Base-by-base conservation (phyloP, 129 eudicot species). In the Pseudognaphalium luteoalbum region DNA sequence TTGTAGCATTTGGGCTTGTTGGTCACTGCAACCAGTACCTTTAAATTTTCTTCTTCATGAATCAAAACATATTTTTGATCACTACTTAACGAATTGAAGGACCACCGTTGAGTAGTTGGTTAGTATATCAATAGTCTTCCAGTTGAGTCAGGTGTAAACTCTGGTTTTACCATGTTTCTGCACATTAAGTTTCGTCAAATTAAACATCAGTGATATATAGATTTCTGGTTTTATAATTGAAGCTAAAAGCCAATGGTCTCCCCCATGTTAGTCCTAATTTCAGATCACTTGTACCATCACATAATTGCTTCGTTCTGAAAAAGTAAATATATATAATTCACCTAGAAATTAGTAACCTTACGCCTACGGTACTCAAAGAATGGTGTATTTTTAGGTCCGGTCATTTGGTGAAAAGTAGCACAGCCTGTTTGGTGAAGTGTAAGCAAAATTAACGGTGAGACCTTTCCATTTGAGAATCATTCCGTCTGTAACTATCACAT, bases 401-500 rank as follows among this genome's bases (percentile, higher is more conserved):
- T 9, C 62, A 6, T 57, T 19, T 19, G 19, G 4, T 57, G 16
- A 57, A 15, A 1, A 57, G 75, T 21, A 41, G 34, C 68, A 66
- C 56, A 70, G 1, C 28, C 88, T 81, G 42, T 57, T 47, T 2
- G 84, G 86, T 47, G 85, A 81, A 71, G 88, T 85, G 47, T 80
- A 65, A 2, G 86, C 82, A 42, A 82, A 81, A 59, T 85, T 79
- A 9, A 15, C 3, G 17, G 66, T 39, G 17, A 83, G 71, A 75
- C 77, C 79, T 66, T 64, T 25, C 82, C 84, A 82, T 70, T 76
- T 82, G 11, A 85, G 84, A 37, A 85, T 67, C 57, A 86, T 69
- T 54, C 86, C 89, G 42, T 82, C 89, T 39, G 84, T 59, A 6
- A 82, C 61, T 2, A 80, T 74, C 16, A 78, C 76, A 6, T 85